Conservation (phyloP, 129 eudicot genomes). For the Pseudognaphalium luteoalbum region DNA sequence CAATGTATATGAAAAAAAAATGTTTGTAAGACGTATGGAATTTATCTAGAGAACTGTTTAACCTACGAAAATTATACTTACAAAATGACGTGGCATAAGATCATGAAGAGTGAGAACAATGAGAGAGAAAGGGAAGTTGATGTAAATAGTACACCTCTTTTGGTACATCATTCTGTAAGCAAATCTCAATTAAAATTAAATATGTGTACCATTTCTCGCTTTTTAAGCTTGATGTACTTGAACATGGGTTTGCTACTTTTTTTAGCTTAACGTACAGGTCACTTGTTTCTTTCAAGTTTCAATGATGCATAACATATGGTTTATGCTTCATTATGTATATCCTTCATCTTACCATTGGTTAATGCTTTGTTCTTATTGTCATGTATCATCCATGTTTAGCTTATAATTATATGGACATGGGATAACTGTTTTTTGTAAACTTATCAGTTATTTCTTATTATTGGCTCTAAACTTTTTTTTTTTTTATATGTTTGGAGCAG, state of each 20-base stretch:
- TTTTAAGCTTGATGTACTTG: background rate
- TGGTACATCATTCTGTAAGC: too few relatives aligned
- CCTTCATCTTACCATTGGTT: background rate
- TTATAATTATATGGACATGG: background rate
- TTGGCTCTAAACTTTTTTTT: background rate
- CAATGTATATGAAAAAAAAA: background rate
- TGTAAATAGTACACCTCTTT: too few relatives aligned
- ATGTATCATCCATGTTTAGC: background rate
- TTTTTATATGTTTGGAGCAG: slow-evolving; percentile 40
- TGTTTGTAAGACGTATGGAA: background rate
- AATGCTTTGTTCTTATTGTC: background rate
- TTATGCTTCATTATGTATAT: background rate
- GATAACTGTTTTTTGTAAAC: background rate
- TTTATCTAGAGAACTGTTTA: background rate
- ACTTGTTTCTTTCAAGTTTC: background rate
- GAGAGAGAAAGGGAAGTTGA: too few relatives aligned
- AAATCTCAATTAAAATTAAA: too few relatives aligned
- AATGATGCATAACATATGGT: background rate
- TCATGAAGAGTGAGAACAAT: too few relatives aligned
- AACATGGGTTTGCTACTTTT: background rate
- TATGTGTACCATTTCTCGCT: too few relatives aligned
- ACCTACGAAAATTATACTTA: too few relatives aligned
- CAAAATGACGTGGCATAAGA: too few relatives aligned
- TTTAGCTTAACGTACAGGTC: background rate
- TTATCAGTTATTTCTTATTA: background rate